Evolutionary conservation across 352 stramenopile species (phyloP).

Genomic region (Phytopythium delawarense): DNA sequence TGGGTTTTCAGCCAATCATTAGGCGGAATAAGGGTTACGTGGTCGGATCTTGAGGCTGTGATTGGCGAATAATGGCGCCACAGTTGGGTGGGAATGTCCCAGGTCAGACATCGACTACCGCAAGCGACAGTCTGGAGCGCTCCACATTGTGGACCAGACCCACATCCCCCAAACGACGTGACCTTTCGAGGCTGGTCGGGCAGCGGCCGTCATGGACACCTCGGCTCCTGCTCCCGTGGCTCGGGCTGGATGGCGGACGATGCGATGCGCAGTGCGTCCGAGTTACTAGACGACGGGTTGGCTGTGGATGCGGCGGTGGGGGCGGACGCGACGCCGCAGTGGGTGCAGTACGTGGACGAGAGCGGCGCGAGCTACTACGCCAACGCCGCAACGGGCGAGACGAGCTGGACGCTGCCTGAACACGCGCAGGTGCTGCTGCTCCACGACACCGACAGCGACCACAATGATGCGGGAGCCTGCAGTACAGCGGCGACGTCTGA

Average conservation of each 20-base stretch:
- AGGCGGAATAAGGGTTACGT: neutral
- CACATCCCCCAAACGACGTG: neutral
- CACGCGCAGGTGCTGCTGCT: conserved; percentile 9
- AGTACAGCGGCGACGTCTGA: neutral
- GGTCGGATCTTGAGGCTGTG: neutral
- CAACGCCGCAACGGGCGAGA: conserved; percentile 38
- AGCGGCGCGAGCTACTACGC: conserved; percentile 42
- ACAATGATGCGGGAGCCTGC: neutral
- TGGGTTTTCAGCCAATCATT: neutral
- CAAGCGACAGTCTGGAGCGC: neutral
- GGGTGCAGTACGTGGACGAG: conserved; percentile 34
- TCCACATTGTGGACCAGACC: neutral
- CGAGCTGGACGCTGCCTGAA: conserved; percentile 31
- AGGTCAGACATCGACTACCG: neutral
- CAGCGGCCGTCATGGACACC: neutral
- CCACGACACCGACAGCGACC: neutral
- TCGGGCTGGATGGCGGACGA: neutral
- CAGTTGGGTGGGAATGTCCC: neutral
- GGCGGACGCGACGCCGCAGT: conserved; percentile 10
- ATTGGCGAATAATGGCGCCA: neutral
- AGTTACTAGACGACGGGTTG: neutral
- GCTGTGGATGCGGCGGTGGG: neutral
- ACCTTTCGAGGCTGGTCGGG: neutral
- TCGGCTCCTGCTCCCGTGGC: neutral
- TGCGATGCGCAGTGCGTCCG: neutral